Percentiles rank a stretch among this genome's conserved stretches.
Conservation (phyloP, 208 protist genomes). For the Crithidia acanthocephali region DNA sequence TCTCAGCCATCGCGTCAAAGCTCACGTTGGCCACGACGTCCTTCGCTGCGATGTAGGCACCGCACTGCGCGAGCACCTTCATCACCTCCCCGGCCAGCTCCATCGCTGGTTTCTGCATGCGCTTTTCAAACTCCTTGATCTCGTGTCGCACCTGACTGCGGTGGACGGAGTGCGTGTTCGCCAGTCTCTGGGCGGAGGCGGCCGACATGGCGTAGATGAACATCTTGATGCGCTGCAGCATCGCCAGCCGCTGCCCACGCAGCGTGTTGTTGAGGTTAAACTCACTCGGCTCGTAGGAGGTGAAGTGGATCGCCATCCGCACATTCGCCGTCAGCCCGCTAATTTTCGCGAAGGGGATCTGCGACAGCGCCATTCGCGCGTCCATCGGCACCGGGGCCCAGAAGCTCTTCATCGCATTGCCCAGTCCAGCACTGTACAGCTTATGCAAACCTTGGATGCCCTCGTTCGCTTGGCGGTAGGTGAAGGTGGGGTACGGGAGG, state of each 20-base stretch:
- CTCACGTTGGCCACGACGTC: conserved; percentile 44
- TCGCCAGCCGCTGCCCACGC: conserved; percentile 40
- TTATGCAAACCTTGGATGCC: conserved; percentile 47
- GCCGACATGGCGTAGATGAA: conserved; percentile 50
- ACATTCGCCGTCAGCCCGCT: conserved; percentile 24
- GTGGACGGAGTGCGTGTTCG: conserved; percentile 11
- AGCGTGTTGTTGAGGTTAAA: conserved; percentile 54
- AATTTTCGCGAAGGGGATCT: conserved; percentile 58
- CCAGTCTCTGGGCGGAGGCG: conserved; percentile 34
- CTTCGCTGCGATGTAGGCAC: conserved; percentile 33
- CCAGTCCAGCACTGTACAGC: conserved; percentile 48
- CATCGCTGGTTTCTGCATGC: conserved; percentile 36
- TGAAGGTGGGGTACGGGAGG: conserved; percentile 59
- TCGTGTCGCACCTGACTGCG: conserved; percentile 22
- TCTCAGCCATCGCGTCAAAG: conserved; percentile 44
- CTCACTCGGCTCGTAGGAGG: conserved; percentile 49
- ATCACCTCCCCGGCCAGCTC: conserved; percentile 53
- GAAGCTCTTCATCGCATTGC: conserved; percentile 64
- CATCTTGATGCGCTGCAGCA: conserved; percentile 42
- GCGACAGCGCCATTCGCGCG: conserved; percentile 41
- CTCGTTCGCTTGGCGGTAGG: conserved; percentile 36
- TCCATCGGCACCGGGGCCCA: conserved; percentile 60
- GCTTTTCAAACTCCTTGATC: conserved; percentile 40
- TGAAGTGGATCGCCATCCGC: conserved; percentile 31
- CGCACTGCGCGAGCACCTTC: conserved; percentile 40